A percentile compares a stretch with the other conserved stretches of the same genome.
These are phyloP conservation scores for Eleusine coracana DNA, from an alignment of 176 grass and related monocot genomes.

Conservation along the genomic window DNA sequence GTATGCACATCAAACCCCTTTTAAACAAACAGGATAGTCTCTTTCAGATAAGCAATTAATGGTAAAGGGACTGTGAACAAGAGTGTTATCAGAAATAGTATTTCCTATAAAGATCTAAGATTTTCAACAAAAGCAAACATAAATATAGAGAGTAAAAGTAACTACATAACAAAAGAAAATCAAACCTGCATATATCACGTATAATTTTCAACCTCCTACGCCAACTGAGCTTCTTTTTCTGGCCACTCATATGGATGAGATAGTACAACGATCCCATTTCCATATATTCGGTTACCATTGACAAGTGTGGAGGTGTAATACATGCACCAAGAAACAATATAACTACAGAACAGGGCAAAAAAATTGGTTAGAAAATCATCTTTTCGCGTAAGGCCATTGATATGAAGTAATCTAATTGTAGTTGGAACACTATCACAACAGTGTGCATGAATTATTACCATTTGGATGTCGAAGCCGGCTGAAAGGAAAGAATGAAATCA, in stretches of 20 bases:
- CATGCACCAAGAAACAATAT: conserved; percentile 99
- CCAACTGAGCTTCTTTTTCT: conserved; percentile 98
- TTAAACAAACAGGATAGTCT: conserved; percentile 29
- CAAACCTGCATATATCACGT: conserved; percentile 97
- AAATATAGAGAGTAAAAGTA: conserved; percentile 28
- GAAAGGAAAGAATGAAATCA: conserved; percentile 56
- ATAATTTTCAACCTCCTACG: conserved; percentile 98
- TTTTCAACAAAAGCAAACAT: conserved; percentile 11
- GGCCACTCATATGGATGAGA: conserved; percentile 97
- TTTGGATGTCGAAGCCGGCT: conserved; percentile 98
- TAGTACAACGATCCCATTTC: conserved; percentile 99
- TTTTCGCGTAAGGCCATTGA: conserved; percentile 1
- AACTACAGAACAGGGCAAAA: conserved; percentile 62
- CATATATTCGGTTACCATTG: conserved; percentile 99
- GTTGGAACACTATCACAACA: conserved; percentile 32
- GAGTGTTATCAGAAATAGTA: conserved; percentile 19
- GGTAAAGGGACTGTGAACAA: conserved; percentile 3
- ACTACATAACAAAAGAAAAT: conserved; percentile 16
- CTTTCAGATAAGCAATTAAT: conserved; percentile 37
- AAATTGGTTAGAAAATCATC: conserved; percentile 35
- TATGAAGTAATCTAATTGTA: conserved; percentile 1
- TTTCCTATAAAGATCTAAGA: conserved; percentile 24
- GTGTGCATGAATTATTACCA: conserved; percentile 63
- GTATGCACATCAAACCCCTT: conserved; percentile 99
- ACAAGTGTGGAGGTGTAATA: conserved; percentile 94